Base-by-base conservation (phyloP, 192 early-diverging fungal species). In the Phlyctochytrium planicorne region DNA sequence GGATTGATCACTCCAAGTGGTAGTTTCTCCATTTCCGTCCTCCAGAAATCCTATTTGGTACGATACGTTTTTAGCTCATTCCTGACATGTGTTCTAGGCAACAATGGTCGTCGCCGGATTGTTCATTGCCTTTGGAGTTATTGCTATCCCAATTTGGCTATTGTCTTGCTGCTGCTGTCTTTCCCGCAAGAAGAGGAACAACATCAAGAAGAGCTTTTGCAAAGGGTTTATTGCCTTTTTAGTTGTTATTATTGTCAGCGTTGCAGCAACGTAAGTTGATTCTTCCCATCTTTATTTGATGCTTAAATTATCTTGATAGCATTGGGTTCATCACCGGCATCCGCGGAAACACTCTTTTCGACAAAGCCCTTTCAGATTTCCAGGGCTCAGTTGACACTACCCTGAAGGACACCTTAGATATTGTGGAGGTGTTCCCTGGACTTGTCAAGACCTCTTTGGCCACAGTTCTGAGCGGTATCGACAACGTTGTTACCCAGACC, bases 401-500 rank as follows among this genome's bases (percentile, higher is more conserved):
- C 16, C 10, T 57, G 14, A 57, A 57, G 14, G 55, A 57, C 55
- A 57, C 55, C 27, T 6, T 25, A 27, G 25, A 29, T 24, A 57
- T 57, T 29, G 55, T 57, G 10, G 6, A 10, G 14, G 25, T 20
- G 12, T 57, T 57, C 55, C 40, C 40, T 10, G n/a, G 12, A 10
- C 12, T 50, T 10, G n/a, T 50, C 40, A 50, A 50, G 12, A 50
- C 10, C 40, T 50, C 40, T 10, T n/a, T 50, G 12, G 10, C 10
- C 40, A 50, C 10, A 10, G n/a, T 50, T 50, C 40, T 50, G 12
- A 50, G 12, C 12, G 40, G 10, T n/a, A 50, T 50, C 40, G 40
- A 50, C 40, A 14, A 50, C 40, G n/a, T n/a, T 50, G 40, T 50
- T n/a, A 50, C 40, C 40, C n/a, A n/a, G n/a, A n/a, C n/a, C n/a